Percentiles rank a stretch among this genome's conserved stretches.
Conservation (phyloP, 2,329 filamentous ascomycete genomes). For the Diaporthe ilicicola region DNA sequence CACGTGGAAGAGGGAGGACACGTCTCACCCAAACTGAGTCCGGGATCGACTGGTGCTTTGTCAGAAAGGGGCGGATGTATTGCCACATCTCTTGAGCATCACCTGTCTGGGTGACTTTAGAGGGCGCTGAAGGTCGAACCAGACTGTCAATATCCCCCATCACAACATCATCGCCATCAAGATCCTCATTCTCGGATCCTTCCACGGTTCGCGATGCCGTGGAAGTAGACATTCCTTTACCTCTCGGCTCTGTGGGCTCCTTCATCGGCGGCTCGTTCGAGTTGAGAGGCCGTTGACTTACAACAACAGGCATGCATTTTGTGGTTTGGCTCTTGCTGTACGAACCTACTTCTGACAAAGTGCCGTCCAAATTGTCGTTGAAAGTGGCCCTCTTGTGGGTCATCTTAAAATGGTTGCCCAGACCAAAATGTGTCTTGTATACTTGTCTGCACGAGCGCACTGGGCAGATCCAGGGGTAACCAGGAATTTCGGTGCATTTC, state of each 20-base stretch:
- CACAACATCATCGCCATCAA: neutral
- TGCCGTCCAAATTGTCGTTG: slow-evolving; percentile 44
- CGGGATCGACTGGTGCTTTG: slow-evolving; percentile 31
- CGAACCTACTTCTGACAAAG: slow-evolving; percentile 36
- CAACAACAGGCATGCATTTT: slow-evolving; percentile 34
- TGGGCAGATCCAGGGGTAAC: slow-evolving; percentile 26
- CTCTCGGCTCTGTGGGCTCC: slow-evolving; percentile 1
- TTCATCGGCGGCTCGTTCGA: slow-evolving; percentile 28
- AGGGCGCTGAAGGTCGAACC: neutral
- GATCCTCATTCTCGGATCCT: neutral
- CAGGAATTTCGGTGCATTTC: neutral
- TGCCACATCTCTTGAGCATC: slow-evolving; percentile 38
- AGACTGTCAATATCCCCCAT: neutral
- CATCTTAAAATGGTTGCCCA: slow-evolving; percentile 27
- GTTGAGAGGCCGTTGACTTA: slow-evolving; percentile 35
- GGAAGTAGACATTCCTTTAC: neutral
- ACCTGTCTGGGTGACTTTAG: neutral
- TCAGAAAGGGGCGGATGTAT: slow-evolving; percentile 39
- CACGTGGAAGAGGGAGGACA: slow-evolving; percentile 38
- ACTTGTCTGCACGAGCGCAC: slow-evolving; percentile 25
- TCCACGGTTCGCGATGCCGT: neutral
- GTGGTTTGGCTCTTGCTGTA: slow-evolving; percentile 14
- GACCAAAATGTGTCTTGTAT: neutral
- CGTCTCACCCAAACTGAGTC: slow-evolving; percentile 35
- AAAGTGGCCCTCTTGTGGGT: slow-evolving; percentile 36